phyloP scores from a whole-genome alignment of 805 yeast genomes.

The Candida cerambycidarum region DNA sequence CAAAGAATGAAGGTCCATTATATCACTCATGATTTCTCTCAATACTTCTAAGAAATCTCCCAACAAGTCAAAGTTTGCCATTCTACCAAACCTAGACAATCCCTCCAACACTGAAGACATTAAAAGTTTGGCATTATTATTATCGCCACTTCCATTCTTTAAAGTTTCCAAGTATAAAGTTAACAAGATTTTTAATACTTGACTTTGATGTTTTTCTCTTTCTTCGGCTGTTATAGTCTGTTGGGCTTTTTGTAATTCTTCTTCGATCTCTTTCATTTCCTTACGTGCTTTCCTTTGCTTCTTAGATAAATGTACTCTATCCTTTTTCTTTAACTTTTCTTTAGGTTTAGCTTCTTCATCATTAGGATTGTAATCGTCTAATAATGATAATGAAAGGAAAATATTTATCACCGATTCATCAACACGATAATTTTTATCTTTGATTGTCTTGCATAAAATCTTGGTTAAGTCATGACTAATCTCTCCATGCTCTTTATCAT shows the following conservation, averaged over 20 bases:
- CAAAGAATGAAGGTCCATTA: slow-evolving; percentile 42
- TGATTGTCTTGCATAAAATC: slow-evolving; percentile 65
- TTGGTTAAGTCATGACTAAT: slow-evolving; percentile 73
- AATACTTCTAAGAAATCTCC: slow-evolving; percentile 92
- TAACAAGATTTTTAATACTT: slow-evolving; percentile 71
- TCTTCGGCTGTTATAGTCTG: slow-evolving; percentile 84
- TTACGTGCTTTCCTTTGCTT: slow-evolving; percentile 85
- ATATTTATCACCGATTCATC: slow-evolving; percentile 81
- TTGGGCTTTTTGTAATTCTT: slow-evolving; percentile 86
- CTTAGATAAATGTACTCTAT: slow-evolving; percentile 87
- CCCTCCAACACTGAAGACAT: slow-evolving; percentile 92
- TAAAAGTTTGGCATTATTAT: slow-evolving; percentile 50
- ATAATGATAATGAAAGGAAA: slow-evolving; percentile 62
- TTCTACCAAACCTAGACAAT: slow-evolving; percentile 82
- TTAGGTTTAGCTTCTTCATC: slow-evolving; percentile 38
- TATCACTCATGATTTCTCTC: slow-evolving; percentile 70
- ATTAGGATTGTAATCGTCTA: slow-evolving; percentile 73
- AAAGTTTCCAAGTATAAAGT: slow-evolving; percentile 76
- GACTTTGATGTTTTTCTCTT: slow-evolving; percentile 81
- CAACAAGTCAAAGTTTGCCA: slow-evolving; percentile 87
- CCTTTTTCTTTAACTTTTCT: slow-evolving; percentile 71
- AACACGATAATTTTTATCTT: slow-evolving; percentile 71
- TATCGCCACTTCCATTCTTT: slow-evolving; percentile 44
- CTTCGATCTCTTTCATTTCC: slow-evolving; percentile 83
- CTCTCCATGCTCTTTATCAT: slow-evolving; percentile 78